A percentile compares a stretch with the other conserved stretches of the same genome.
phyloP scores from a whole-genome alignment of 208 protist species.

The Crithidia thermophila region DNA sequence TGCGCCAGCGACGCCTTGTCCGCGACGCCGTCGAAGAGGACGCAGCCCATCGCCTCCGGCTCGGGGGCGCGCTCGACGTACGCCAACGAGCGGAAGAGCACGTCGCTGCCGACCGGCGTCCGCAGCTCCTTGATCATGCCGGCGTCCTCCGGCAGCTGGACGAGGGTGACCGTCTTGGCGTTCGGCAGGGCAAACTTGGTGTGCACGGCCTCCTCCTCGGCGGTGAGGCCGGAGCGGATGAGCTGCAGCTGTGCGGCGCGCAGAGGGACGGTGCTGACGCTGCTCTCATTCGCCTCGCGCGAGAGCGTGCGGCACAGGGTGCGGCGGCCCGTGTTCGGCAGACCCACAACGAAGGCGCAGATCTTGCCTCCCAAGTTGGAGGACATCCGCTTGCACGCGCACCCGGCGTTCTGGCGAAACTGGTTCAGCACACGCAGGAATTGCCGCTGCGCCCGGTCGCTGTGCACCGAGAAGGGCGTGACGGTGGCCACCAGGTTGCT shows the following conservation, averaged over 20 bases:
- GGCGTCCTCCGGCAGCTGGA: conserved; percentile 77
- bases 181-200: conserved; percentile 81
- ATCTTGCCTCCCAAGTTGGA: conserved; percentile 80
- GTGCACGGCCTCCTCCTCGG: conserved; percentile 38
- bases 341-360: conserved; percentile 78
- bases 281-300: conserved; percentile 43
- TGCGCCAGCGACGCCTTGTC: conserved; percentile 74
- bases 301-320: conserved; percentile 68
- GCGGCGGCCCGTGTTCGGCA: conserved; percentile 80
- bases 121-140: conserved; percentile 58
- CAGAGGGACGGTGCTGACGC: conserved; percentile 73
- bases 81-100: conserved; percentile 70
- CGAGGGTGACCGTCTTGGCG: conserved; percentile 77
- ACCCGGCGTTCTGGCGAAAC: conserved; percentile 63
- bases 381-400: conserved; percentile 47
- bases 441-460: conserved; percentile 59
- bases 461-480: conserved; percentile 64
- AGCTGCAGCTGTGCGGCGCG: conserved; percentile 78
- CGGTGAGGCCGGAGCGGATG: conserved; percentile 38
- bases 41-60: conserved; percentile 72
- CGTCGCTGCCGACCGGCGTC: conserved; percentile 52
- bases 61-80: conserved; percentile 70
- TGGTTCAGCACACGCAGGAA: conserved; percentile 70
- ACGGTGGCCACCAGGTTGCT: conserved; percentile 51
- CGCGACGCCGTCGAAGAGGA: conserved; percentile 62